Base-by-base conservation (phyloP, 1,284 basidiomycete genomes). In the Leccinum ponderosum region DNA sequence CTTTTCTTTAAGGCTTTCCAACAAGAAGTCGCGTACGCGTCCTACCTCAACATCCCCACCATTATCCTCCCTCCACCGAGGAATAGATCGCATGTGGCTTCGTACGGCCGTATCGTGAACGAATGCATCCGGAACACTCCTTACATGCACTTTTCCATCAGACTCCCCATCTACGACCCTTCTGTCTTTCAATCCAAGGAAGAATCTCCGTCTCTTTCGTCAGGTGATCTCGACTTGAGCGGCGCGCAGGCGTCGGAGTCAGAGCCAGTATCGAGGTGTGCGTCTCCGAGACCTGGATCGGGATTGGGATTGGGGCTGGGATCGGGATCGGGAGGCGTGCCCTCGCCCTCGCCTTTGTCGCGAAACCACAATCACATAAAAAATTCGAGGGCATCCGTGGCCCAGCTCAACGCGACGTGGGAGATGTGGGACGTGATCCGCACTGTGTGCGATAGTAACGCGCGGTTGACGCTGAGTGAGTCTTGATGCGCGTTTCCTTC, bases 351-450 rank as follows among this genome's bases (percentile, higher is more conserved):
- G 42, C 11, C 42, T 20, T 51, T 56, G 15, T 55, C 66, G 27
- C 53, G 62, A 54, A 68, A 61, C 27, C 65, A 69, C 2, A 22
- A 15, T 12, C 1, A 47, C 22, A 62, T 68, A 44, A 69, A 73
- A 33, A 65, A 73, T 4, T 53, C 58, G 50, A 73, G 72, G 37
- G 76, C 73, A 14, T 75, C 80, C 56, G 84, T 83, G 64, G 81
- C 81, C 6, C 90, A 94, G 65, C 82, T 93, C 22, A 90, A 91
- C 70, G 87, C 87, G 5, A 94, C 92, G 1, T 99, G 97, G 96
- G 96, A 99, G 74, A 95, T 95, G 83, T 99, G 97, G 97, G 96
- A 98, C 75, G 84, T 89, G 53, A 93, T 99, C 62, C 83, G 95
- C 61, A 88, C 89, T 3, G 81, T 98, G 17, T 98, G 97, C 75